Conservation (phyloP, 192 early-diverging fungal genomes). For the Chytriomyces sp. region DNA sequence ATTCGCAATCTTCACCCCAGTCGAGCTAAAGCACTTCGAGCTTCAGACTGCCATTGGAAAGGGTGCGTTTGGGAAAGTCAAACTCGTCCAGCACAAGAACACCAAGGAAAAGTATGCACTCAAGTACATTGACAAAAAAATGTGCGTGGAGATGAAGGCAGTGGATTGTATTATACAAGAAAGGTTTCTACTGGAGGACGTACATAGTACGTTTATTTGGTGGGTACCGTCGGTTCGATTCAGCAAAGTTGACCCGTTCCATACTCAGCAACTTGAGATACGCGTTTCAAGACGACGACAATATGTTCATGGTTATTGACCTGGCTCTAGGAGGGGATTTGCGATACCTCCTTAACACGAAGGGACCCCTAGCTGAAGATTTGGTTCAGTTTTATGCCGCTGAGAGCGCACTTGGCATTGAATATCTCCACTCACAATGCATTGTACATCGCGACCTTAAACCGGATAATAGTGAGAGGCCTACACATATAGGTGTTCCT, state of each 20-base stretch:
- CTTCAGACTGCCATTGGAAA: constrained; percentile 89
- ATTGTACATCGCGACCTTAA: constrained; percentile 59
- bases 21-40: constrained; percentile 88
- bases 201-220: constrained; percentile 79
- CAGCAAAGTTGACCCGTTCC: not conserved
- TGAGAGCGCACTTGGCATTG: constrained; percentile 43
- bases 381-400: constrained; percentile 42
- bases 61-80: constrained; percentile 94
- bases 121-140: constrained; percentile 95
- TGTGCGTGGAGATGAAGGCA: constrained; percentile 83
- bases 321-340: constrained; percentile 61
- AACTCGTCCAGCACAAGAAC: constrained; percentile 88
- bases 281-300: constrained; percentile 69
- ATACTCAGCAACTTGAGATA: constrained; percentile 52
- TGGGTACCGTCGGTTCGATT: constrained; percentile 1
- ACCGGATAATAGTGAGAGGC: constrained; percentile 48
- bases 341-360: constrained; percentile 50
- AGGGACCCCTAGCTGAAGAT: constrained; percentile 44
- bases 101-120: constrained; percentile 82
- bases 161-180: constrained; percentile 91
- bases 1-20: constrained; percentile 39
- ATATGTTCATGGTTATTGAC: constrained; percentile 68
- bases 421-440: constrained; percentile 47
- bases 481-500: not conserved
- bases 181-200: constrained; percentile 81